Base-by-base conservation (phyloP, 306 rosid genomes). In the Rosa lucieae region DNA sequence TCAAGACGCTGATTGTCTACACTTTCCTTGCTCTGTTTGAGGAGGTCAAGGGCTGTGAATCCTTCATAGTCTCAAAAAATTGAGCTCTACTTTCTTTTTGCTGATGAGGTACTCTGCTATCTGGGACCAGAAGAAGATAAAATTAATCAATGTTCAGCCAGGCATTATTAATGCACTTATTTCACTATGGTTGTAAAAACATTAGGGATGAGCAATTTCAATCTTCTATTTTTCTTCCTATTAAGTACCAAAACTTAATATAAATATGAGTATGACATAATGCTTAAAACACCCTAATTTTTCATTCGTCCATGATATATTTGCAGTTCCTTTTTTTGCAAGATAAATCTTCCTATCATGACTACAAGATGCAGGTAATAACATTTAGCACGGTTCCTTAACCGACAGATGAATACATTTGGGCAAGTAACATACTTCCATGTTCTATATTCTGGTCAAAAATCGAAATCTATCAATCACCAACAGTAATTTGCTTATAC, bases 61-160 rank as follows among this genome's bases (percentile, higher is more conserved):
- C 92, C 98, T 82, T 53, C 87, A 29, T 47, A 72, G 89, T 93
- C 91, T 32, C 78, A 76, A 71, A 72, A 75, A 75, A 76, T 93
- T 93, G 10, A 89, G 76, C 29, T 80, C 92, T 72, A 87, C 82
- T 78, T 83, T 82, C 9, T 29, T 73, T 73, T 62, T 80, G 78
- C 48, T 87, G 87, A 93, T 91, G 83, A 93, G 77, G 83, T 78
- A 86, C 81, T 93, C 93, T 9, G 89, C 87, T 49, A 93, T 88
- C 98, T 93, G 83, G 48, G 72, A 71, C 46, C 8, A 75, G 63
- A 42, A 55, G 56, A 56, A 40, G 29, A 20, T 56, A 6, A 53
- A 56, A 21, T 56, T 56, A 56, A n/a, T 20, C 29, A 2, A 56
- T 56, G 12, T 56, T 56, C 29, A n/a, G 29, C 62, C 62, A 56